phyloP scores from a whole-genome alignment of 306 rosid species.

The Corylus avellana region DNA sequence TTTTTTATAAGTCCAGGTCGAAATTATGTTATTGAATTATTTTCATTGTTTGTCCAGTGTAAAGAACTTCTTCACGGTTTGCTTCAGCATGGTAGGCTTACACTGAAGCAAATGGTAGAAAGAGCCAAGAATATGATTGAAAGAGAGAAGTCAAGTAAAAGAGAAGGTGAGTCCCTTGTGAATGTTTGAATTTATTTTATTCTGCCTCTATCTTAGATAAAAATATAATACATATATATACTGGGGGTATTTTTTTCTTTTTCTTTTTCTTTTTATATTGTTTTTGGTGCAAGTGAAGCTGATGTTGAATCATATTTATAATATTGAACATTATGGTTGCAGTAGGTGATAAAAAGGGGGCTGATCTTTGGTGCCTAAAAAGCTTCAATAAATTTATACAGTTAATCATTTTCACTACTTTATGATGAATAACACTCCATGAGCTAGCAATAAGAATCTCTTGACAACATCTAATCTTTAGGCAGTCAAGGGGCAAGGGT shows the following conservation, averaged over 20 bases:
- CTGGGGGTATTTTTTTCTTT: neutral
- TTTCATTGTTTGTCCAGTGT: conserved; percentile 47
- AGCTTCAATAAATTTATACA: neutral
- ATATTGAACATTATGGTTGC: neutral
- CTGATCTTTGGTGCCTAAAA: neutral
- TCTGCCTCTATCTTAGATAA: neutral
- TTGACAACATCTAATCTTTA: neutral
- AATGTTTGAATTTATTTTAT: neutral
- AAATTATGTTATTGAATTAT: conserved; percentile 17
- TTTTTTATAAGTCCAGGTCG: no score
- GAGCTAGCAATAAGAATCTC: neutral
- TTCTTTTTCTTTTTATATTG: neutral
- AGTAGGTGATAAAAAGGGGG: neutral
- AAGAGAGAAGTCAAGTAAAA: conserved; percentile 32
- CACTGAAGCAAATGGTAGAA: conserved; percentile 62
- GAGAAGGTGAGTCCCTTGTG: conserved; percentile 48
- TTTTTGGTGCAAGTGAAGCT: neutral
- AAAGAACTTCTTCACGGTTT: conserved; percentile 70
- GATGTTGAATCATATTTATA: neutral
- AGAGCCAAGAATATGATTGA: conserved; percentile 28
- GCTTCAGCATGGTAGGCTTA: conserved; percentile 86
- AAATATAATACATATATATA: neutral
- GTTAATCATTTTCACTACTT: neutral
- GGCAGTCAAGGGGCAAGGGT: neutral
- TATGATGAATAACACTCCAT: neutral